phyloP scores from a whole-genome alignment of 768 basidiomycete genomes.

The Mycena amicta region DNA sequence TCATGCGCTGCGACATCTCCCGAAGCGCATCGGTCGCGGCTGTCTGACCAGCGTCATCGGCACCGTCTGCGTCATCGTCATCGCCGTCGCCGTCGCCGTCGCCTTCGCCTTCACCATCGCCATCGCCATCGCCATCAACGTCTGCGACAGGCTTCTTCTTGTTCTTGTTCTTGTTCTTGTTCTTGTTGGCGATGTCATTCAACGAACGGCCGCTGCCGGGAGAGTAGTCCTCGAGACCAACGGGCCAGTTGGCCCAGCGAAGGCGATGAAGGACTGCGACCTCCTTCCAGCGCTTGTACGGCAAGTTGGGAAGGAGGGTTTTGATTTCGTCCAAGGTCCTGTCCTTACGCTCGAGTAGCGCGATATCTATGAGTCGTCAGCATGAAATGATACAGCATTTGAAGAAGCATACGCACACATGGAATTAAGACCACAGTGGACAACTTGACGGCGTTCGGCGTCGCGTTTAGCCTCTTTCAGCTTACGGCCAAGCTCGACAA shows the following conservation, averaged over 20 bases:
- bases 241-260: neutral
- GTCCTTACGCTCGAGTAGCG: neutral
- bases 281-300: neutral
- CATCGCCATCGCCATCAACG: too few species aligned
- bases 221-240: neutral
- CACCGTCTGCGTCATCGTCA: too few species aligned
- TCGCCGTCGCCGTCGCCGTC: too few species aligned
- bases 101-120: too few species aligned
- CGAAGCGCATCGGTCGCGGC: neutral
- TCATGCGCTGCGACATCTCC: neutral
- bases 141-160: too few species aligned
- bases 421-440: neutral
- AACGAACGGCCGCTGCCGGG: neutral
- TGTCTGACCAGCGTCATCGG: neutral
- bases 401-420: neutral
- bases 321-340: neutral
- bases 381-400: neutral
- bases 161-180: too few species aligned
- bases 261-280: neutral
- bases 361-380: neutral
- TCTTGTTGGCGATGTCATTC: neutral
- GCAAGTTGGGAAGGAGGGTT: neutral
- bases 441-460: neutral
- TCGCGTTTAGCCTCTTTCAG: constrained; percentile 28
- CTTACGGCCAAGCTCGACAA: neutral